A percentile compares a stretch with the other conserved stretches of the same genome.
phyloP scores from a whole-genome alignment of 805 yeast species.

The Maudiozyma serrabonitensis region DNA sequence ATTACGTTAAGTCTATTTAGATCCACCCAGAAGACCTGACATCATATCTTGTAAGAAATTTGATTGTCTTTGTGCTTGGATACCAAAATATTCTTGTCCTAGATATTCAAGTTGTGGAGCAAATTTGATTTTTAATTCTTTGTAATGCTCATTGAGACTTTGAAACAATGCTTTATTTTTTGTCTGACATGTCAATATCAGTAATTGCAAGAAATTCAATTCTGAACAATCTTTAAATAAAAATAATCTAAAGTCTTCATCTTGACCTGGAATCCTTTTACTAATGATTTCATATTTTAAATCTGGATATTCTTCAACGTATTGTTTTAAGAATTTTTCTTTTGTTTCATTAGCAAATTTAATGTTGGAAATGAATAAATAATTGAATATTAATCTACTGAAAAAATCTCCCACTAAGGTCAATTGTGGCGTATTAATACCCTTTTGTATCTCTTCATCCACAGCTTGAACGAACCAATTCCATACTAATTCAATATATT shows the following conservation, averaged over 20 bases:
- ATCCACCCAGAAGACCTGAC: constrained; percentile 48
- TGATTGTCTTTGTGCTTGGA: constrained; percentile 41
- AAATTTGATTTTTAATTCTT: constrained; percentile 18
- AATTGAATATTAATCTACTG: constrained; percentile 64
- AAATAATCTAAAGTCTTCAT: constrained; percentile 27
- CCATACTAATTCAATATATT: constrained; percentile 37
- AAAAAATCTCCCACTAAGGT: constrained; percentile 26
- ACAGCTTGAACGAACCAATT: constrained; percentile 35
- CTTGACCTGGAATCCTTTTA: constrained; percentile 22
- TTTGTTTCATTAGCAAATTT: constrained; percentile 43
- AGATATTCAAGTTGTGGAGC: constrained; percentile 41
- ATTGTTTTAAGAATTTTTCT: constrained; percentile 28
- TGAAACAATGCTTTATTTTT: constrained; percentile 43
- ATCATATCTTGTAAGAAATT: constrained; percentile 65
- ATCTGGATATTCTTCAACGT: constrained; percentile 18
- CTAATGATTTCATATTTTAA: constrained; percentile 19
- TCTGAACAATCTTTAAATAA: constrained; percentile 36
- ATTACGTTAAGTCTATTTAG: neutral
- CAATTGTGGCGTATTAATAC: constrained; percentile 14
- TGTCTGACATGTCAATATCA: constrained; percentile 50
- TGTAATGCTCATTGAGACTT: constrained; percentile 44
- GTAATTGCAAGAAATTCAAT: constrained; percentile 60
- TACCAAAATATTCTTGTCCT: constrained; percentile 55
- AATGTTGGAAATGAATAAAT: constrained; percentile 56
- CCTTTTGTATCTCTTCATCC: constrained; percentile 14